Percentiles rank a stretch among this genome's conserved stretches.
Conservation (phyloP, 345 rosid species). For the Iberis pinnata region DNA sequence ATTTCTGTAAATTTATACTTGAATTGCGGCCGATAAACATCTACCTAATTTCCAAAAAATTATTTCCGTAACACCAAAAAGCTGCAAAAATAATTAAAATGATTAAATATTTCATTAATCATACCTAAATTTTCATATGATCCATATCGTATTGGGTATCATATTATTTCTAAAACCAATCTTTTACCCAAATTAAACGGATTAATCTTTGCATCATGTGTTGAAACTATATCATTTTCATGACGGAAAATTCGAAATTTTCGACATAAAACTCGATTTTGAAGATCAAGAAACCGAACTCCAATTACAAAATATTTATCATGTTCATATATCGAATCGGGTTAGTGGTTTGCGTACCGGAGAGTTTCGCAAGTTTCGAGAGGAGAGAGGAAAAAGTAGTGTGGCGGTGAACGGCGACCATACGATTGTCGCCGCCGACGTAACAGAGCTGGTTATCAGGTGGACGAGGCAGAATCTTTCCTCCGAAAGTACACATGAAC, state of each 20-base stretch:
- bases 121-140: conserved; percentile 2
- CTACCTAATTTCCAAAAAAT: neutral
- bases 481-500: conserved; percentile 95
- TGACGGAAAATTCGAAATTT: neutral
- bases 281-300: neutral
- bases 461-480: conserved; percentile 93
- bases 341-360: conserved; percentile 38
- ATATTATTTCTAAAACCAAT: neutral
- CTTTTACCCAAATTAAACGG: too few relatives aligned
- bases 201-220: too few relatives aligned
- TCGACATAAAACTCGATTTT: neutral
- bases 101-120: conserved; percentile 6
- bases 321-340: neutral
- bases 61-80: neutral
- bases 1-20: too few relatives aligned
- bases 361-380: conserved; percentile 65
- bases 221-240: too few relatives aligned
- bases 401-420: conserved; percentile 70
- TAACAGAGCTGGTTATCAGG: conserved; percentile 89
- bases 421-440: conserved; percentile 93
- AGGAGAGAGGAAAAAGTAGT: conserved; percentile 54
- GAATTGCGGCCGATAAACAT: conserved; percentile 9
- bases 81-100: neutral
- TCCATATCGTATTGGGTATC: neutral
- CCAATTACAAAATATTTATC: neutral